A percentile compares a stretch with the other conserved stretches of the same genome.
Conservation (phyloP, 768 basidiomycete genomes). For the Phaeotremella skinneri region DNA sequence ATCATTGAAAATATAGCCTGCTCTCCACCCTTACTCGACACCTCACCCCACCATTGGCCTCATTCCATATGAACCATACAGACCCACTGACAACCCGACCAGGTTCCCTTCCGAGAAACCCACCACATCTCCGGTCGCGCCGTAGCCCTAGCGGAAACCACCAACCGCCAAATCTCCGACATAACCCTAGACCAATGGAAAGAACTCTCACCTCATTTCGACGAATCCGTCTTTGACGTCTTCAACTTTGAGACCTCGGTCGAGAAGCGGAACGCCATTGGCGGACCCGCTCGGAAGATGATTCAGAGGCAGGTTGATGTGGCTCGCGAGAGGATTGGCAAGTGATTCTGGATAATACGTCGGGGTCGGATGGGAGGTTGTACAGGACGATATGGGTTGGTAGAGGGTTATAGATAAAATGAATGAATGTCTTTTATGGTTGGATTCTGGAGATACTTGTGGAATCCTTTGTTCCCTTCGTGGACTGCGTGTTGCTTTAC, state of each 20-base stretch:
- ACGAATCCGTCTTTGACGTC: constrained; percentile 73
- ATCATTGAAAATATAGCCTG: too few relatives aligned
- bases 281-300: constrained; percentile 82
- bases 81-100: constrained; percentile 8
- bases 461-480: too few relatives aligned
- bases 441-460: too few relatives aligned
- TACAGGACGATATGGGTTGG: background rate
- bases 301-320: constrained; percentile 79
- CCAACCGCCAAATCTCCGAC: constrained; percentile 74
- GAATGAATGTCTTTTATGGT: constrained; percentile 1
- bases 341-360: constrained; percentile 15
- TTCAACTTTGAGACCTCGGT: constrained; percentile 96
- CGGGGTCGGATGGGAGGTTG: background rate
- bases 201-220: constrained; percentile 70
- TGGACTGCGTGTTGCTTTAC: too few relatives aligned
- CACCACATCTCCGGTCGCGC: constrained; percentile 97
- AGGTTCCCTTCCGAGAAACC: constrained; percentile 98
- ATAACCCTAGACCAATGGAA: constrained; percentile 78
- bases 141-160: constrained; percentile 86
- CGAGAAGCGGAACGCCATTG: constrained; percentile 85
- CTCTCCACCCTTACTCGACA: too few relatives aligned
- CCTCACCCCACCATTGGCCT: too few relatives aligned
- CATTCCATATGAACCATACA: background rate
- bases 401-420: background rate
- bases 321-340: constrained; percentile 62